Evolutionary conservation across 2,329 filamentous ascomycete genomes (phyloP).

Genomic region (Aspergillus awamori): DNA sequence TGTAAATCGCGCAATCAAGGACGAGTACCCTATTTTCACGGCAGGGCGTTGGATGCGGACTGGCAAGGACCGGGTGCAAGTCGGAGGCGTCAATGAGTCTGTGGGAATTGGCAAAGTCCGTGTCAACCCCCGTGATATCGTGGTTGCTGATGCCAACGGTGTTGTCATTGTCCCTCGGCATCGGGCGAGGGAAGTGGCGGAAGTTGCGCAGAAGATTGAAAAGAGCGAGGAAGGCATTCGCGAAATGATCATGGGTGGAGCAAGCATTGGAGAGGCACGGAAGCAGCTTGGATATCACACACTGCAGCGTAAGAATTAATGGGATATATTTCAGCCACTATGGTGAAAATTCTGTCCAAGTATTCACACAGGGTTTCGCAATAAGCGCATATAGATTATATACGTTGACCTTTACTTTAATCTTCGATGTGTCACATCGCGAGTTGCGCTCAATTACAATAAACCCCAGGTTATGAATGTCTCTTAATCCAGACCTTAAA

Average conservation of each 20-base stretch:
- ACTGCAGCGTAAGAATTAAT: not conserved
- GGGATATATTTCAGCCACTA: too few species aligned
- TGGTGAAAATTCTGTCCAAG: too few species aligned
- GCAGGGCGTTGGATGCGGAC: conserved; percentile 40
- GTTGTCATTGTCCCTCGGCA: conserved; percentile 24
- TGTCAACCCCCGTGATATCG: conserved; percentile 33
- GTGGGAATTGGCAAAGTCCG: conserved; percentile 34
- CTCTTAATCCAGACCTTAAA: too few species aligned
- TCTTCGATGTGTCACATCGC: too few species aligned
- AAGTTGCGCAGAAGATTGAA: not conserved
- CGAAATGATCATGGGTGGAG: not conserved
- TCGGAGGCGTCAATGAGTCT: conserved; percentile 33
- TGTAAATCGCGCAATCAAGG: conserved; percentile 32
- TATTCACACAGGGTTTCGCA: too few species aligned
- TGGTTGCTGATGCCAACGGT: conserved; percentile 34
- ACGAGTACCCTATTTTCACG: conserved; percentile 36
- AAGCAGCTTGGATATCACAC: not conserved
- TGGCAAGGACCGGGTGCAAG: conserved; percentile 37
- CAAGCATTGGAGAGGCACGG: not conserved
- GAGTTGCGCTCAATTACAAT: too few species aligned
- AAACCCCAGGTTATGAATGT: too few species aligned
- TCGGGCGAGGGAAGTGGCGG: conserved; percentile 1
- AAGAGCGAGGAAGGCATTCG: not conserved
- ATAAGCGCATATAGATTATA: too few species aligned
- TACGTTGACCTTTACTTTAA: too few species aligned